Conservation (phyloP, 345 rosid genomes). For the Eucalyptus sideroxylon region DNA sequence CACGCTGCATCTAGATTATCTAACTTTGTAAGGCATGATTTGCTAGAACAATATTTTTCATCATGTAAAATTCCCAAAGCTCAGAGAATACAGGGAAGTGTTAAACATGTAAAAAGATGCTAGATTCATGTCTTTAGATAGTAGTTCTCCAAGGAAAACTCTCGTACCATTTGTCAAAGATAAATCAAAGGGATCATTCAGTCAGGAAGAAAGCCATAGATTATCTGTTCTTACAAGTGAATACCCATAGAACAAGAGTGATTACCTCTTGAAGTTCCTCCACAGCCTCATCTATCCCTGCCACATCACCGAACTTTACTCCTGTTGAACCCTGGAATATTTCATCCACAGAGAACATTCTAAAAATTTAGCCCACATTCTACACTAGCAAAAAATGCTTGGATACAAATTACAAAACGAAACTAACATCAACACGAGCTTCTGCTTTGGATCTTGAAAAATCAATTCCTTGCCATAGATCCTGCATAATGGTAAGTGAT, state of each 20-base stretch:
- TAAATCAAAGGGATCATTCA: neutral
- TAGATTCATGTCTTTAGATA: neutral
- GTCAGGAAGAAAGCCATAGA: neutral
- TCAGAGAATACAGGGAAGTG: neutral
- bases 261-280: slow-evolving; percentile 96
- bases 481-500: slow-evolving; percentile 29
- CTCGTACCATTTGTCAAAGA: neutral
- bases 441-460: slow-evolving; percentile 96
- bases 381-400: neutral
- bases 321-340: slow-evolving; percentile 82
- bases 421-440: slow-evolving; percentile 94
- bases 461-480: slow-evolving; percentile 93
- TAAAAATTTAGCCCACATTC: slow-evolving; percentile 2
- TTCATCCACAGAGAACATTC: neutral
- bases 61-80: neutral
- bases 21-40: neutral
- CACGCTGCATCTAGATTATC: neutral
- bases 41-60: neutral
- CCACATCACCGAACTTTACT: slow-evolving; percentile 81
- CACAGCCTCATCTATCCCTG: slow-evolving; percentile 97
- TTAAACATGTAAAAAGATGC: neutral
- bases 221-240: neutral
- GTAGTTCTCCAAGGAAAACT: neutral
- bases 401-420: neutral
- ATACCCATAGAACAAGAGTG: neutral